Percentiles rank a stretch among this genome's conserved stretches.
phyloP scores from a whole-genome alignment of 2,329 filamentous ascomycete genomes.

The Chaetoscypha palmicola region DNA sequence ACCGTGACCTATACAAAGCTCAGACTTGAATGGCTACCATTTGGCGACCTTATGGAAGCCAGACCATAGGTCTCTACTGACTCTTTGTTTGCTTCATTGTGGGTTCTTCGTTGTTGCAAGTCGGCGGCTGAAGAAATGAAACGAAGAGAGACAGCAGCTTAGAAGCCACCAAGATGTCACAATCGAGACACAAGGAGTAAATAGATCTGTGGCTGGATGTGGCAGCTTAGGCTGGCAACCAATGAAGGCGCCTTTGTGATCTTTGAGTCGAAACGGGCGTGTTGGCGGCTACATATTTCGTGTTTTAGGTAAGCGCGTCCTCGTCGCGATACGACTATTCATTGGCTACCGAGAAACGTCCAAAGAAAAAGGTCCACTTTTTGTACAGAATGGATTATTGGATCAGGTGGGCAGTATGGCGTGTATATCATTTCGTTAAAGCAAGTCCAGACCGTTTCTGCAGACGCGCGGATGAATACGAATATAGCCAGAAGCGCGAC shows the following conservation, averaged over 20 bases:
- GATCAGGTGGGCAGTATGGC: no score
- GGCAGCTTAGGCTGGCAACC: conserved; percentile 6
- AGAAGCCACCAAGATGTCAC: not conserved
- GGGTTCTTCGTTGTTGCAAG: not conserved
- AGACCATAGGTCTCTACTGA: conserved; percentile 8
- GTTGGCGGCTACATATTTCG: conserved; percentile 6
- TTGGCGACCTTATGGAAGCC: conserved; percentile 7
- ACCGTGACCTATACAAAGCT: conserved; percentile 14
- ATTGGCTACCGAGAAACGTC: conserved; percentile 14
- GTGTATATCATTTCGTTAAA: no score
- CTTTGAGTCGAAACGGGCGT: conserved; percentile 14
- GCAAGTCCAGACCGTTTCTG: no score
- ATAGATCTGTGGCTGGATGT: not conserved
- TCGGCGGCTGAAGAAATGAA: conserved; percentile 24
- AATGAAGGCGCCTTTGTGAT: conserved; percentile 11
- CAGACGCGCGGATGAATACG: conserved; percentile 5
- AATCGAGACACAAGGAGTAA: not conserved
- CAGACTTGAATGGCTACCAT: conserved; percentile 13
- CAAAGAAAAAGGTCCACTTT: not conserved
- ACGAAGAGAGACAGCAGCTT: conserved; percentile 6
- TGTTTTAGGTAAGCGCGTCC: conserved; percentile 16
- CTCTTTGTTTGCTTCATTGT: conserved; percentile 5
- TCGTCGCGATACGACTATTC: conserved; percentile 7
- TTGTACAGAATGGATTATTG: no score
- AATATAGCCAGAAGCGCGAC: conserved; percentile 7